Conservation (phyloP, 225 moss, liverwort and hornwort genomes). For the Pleurozium schreberi region DNA sequence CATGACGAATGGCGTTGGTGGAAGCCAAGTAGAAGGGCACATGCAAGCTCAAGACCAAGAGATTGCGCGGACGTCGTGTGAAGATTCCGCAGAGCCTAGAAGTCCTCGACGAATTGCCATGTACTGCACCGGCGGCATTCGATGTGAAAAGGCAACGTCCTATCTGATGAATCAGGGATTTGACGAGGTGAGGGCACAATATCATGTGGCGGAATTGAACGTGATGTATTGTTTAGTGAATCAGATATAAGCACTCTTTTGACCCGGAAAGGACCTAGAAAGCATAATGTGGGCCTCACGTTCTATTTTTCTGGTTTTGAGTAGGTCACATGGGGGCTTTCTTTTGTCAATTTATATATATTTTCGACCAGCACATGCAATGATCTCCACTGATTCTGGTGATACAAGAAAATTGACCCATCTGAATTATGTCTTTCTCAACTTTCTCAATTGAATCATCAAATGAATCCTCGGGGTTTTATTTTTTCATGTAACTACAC, state of each 20-base stretch:
- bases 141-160: slow-evolving; percentile 93
- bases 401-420: background rate
- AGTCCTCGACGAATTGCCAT: slow-evolving; percentile 65
- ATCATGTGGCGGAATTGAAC: background rate
- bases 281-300: background rate
- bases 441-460: background rate
- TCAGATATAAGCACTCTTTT: background rate
- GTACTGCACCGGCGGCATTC: slow-evolving; percentile 98
- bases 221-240: background rate
- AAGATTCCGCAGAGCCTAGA: background rate
- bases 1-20: background rate
- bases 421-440: background rate
- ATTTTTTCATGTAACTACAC: background rate
- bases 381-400: background rate
- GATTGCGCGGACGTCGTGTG: background rate
- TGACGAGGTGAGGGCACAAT: slow-evolving; percentile 43
- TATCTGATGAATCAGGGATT: slow-evolving; percentile 65
- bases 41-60: background rate
- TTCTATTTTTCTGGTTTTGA: background rate
- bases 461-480: background rate
- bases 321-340: background rate
- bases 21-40: background rate
- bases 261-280: background rate
- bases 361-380: background rate
- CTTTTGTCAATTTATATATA: background rate